Conservation (phyloP, 345 rosid genomes). For the Jatropha curcas region DNA sequence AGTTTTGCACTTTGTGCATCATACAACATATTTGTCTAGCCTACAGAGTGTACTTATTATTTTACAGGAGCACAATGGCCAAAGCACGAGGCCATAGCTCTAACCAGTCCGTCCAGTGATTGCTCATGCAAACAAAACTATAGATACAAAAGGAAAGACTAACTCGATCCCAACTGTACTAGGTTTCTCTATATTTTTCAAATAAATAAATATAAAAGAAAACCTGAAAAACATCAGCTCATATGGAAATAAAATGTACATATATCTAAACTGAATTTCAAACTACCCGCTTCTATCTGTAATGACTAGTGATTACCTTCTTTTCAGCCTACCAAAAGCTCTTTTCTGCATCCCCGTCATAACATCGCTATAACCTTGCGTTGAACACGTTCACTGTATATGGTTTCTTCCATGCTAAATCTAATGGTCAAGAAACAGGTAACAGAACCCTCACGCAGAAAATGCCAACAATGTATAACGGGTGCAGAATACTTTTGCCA, state of each 20-base stretch:
- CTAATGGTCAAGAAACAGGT: conserved; percentile 11
- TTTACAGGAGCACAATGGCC: conserved; percentile 10
- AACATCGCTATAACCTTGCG: conserved; percentile 10
- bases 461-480: conserved; percentile 2
- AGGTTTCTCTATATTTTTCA: conserved; percentile 2
- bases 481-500: conserved; percentile 6
- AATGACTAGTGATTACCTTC: conserved; percentile 14
- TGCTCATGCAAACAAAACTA: neutral
- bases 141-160: neutral
- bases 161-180: neutral
- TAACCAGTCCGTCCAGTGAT: neutral
- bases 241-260: conserved; percentile 24
- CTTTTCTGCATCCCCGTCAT: neutral
- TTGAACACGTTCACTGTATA: conserved; percentile 5
- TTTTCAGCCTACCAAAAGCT: conserved; percentile 23
- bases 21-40: neutral
- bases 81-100: conserved; percentile 1
- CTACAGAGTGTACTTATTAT: neutral
- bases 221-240: neutral
- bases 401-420: conserved; percentile 12
- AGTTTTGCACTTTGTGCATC: conserved; percentile 8
- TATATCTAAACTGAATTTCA: conserved; percentile 19
- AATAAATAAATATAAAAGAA: neutral
- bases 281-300: conserved; percentile 17
- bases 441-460: conserved; percentile 14